Evolutionary conservation across 2,329 filamentous ascomycete species (phyloP), one percentile per base, ranked within the genome.

Genomic region (Colletotrichum abscissum): DNA sequence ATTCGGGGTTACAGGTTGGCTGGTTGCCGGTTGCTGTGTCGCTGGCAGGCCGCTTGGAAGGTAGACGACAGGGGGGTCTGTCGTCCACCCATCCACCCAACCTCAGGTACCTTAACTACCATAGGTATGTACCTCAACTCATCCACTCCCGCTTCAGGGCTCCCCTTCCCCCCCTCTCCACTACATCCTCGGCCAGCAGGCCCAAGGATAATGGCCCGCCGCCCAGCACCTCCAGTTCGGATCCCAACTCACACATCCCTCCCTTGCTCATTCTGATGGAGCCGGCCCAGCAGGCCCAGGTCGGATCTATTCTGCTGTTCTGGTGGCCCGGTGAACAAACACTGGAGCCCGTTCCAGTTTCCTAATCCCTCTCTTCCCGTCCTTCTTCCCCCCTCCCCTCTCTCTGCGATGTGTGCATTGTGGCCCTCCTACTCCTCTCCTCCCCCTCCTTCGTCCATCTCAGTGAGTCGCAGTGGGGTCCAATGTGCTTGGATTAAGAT

Each of bases 311-410:
- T 63, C 12, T 55, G 55, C 22, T 63, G 66, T 28, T 59, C 66
- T 73, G 59, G 69, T 65, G 65, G 54, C 59, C 65, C 59, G 66
- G 70, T 73, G 70, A 69, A 73, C 70, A 67, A 73, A 60, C 66
- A 58, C 19, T 63, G 54, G 62, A 28, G 62, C n/a, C 62, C 49
- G 62, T 63, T 63, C 60, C 60, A 63, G 42, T 49, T 35, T 46
- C 42, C 26, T 49, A 63, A 42, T 68, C 54, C 46, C 57, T 64
- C 63, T 60, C 49, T 67, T 67, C 42, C 42, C 42, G 42, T 46
- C 42, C 42, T 16, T 46, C 42, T 19, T n/a, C 42, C 14, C 14
- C 16, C 42, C 42, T 8, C 16, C 42, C 14, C 42, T 16, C 42
- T 46, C 42, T 46, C 42, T 46, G 42, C 35, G 63, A 63, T 69